These are phyloP conservation scores for Lepiota brunneoincarnata DNA, from an alignment of 768 basidiomycete species.

Conservation along the genomic window DNA sequence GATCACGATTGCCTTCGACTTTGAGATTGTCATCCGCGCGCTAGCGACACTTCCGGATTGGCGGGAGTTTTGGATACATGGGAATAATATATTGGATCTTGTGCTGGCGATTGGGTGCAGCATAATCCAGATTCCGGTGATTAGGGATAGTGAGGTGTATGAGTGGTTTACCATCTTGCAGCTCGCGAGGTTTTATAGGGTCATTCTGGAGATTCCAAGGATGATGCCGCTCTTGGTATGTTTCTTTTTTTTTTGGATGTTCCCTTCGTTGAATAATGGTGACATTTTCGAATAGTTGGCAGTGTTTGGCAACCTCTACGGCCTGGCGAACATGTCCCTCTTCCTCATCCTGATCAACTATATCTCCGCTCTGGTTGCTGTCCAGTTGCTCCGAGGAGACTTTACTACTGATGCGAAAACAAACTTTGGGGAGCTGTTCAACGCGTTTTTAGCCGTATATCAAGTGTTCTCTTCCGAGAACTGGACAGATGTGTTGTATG, in stretches of 20 bases:
- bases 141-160: constrained; percentile 63
- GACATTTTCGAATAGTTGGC: constrained; percentile 50
- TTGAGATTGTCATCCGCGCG: constrained; percentile 82
- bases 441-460: constrained; percentile 83
- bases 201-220: constrained; percentile 84
- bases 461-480: constrained; percentile 92
- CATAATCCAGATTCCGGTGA: constrained; percentile 81
- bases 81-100: constrained; percentile 75
- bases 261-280: background rate
- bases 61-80: constrained; percentile 67
- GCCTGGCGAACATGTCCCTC: constrained; percentile 86
- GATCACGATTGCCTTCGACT: constrained; percentile 81
- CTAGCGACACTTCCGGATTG: constrained; percentile 76
- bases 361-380: constrained; percentile 76
- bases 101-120: constrained; percentile 71
- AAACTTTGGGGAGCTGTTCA: constrained; percentile 82
- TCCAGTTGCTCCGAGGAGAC: constrained; percentile 87
- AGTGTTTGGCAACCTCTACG: constrained; percentile 90
- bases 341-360: constrained; percentile 89
- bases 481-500: constrained; percentile 80
- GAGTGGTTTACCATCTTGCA: constrained; percentile 92
- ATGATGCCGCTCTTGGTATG: constrained; percentile 85
- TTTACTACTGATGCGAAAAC: constrained; percentile 48
- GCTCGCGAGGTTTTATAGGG: constrained; percentile 84
- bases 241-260: background rate